A percentile compares a stretch with the other conserved stretches of the same genome.
These are phyloP conservation scores for Amphirosellinia nigrospora DNA, from an alignment of 495 filamentous ascomycete species.

Conservation along the genomic window DNA sequence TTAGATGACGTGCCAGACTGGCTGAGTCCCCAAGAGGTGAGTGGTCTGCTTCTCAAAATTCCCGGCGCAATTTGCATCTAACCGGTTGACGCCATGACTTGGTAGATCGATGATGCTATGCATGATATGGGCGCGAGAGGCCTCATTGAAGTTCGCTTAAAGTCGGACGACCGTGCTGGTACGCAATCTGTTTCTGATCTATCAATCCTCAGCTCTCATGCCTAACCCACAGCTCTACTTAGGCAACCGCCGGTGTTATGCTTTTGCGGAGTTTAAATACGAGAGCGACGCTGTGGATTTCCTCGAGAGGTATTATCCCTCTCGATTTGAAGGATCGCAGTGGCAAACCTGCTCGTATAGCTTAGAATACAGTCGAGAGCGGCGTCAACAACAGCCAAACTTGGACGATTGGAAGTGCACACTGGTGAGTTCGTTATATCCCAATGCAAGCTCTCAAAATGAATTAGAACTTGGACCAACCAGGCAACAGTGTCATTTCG, in stretches of 20 bases:
- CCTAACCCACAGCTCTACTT: constrained; percentile 24
- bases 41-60: background rate
- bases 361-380: constrained; percentile 45
- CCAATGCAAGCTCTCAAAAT: background rate
- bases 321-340: constrained; percentile 59
- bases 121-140: constrained; percentile 38
- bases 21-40: constrained; percentile 34
- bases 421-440: constrained; percentile 55
- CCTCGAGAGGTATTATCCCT: constrained; percentile 68
- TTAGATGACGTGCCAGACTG: constrained; percentile 40
- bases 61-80: background rate
- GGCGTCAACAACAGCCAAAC: constrained; percentile 37
- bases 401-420: constrained; percentile 77
- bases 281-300: constrained; percentile 68
- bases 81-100: constrained; percentile 12
- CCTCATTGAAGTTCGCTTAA: constrained; percentile 40
- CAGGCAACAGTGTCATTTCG: constrained; percentile 65
- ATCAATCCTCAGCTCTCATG: background rate
- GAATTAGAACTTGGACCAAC: constrained; percentile 23
- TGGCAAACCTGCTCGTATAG: constrained; percentile 32
- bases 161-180: constrained; percentile 37
- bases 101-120: constrained; percentile 35
- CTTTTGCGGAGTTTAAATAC: constrained; percentile 69
- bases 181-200: background rate
- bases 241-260: constrained; percentile 72